Evolutionary conservation across 2,329 filamentous ascomycete genomes (phyloP).

Genomic region (Neoascochyta sp.): DNA sequence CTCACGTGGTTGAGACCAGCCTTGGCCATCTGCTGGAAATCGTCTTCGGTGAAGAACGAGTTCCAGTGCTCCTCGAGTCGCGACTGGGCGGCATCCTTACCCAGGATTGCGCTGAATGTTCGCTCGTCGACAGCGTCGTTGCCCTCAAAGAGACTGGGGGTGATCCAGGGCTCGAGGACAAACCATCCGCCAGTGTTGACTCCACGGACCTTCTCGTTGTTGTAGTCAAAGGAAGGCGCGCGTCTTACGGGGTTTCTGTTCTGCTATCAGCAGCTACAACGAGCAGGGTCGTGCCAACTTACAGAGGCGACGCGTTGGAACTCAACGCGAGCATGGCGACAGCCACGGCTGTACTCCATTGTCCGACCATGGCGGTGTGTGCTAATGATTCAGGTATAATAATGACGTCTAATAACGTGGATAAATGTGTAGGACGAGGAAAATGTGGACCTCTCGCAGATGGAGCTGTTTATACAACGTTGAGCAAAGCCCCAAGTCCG

Average conservation of each 20-base stretch:
- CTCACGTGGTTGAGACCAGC: constrained; percentile 61
- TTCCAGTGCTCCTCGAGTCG: constrained; percentile 57
- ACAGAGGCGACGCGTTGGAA: constrained; percentile 32
- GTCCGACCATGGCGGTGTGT: constrained; percentile 22
- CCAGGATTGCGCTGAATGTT: constrained; percentile 50
- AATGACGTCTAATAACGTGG: constrained; percentile 10
- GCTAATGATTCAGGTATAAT: constrained; percentile 7
- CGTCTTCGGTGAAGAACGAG: constrained; percentile 53
- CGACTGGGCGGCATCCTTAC: constrained; percentile 46
- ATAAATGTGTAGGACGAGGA: constrained; percentile 3
- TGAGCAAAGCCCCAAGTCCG: constrained; percentile 3
- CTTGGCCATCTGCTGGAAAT: constrained; percentile 55
- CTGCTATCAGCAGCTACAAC: neutral
- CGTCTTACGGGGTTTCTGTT: constrained; percentile 19
- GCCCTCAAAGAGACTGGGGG: constrained; percentile 57
- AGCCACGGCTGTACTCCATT: constrained; percentile 20
- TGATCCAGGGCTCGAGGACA: constrained; percentile 63
- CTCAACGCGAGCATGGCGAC: constrained; percentile 30
- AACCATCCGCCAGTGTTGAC: constrained; percentile 66
- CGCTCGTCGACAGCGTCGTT: constrained; percentile 57
- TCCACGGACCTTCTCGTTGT: constrained; percentile 55
- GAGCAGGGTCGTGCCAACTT: constrained; percentile 5
- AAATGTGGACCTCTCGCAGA: constrained; percentile 9
- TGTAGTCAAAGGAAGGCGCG: constrained; percentile 51
- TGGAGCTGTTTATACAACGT: constrained; percentile 7